phyloP scores from a whole-genome alignment of 176 grass and related monocot species.

The Raddia distichophylla region DNA sequence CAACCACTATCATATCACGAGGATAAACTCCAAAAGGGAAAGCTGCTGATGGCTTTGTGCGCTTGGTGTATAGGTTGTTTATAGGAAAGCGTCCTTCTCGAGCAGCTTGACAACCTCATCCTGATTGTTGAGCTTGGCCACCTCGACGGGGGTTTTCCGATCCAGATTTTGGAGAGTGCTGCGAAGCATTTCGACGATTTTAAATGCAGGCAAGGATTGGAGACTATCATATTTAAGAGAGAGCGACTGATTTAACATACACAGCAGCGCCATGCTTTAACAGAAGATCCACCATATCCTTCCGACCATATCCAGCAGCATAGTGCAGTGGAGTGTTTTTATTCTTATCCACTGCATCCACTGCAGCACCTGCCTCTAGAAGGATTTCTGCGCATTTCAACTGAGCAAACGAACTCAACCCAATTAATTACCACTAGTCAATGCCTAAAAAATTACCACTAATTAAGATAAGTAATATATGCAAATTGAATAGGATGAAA shows the following conservation, averaged over 20 bases:
- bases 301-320: slow-evolving; percentile 84
- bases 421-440: not conserved
- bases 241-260: slow-evolving; percentile 51
- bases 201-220: slow-evolving; percentile 17
- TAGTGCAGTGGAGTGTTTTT: slow-evolving; percentile 94
- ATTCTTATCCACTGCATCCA: slow-evolving; percentile 86
- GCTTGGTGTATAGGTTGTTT: not conserved
- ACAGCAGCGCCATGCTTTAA: slow-evolving; percentile 84
- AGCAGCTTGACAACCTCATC: slow-evolving; percentile 80
- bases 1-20: not conserved
- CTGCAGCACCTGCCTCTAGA: slow-evolving; percentile 68
- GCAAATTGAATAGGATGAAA: slow-evolving; percentile 6
- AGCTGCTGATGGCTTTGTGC: not conserved
- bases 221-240: not conserved
- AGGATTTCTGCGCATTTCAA: slow-evolving; percentile 74
- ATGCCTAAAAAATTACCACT: too few species aligned
- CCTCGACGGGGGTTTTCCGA: slow-evolving; percentile 84
- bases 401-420: slow-evolving; percentile 39
- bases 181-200: not conserved
- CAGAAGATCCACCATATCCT: slow-evolving; percentile 81
- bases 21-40: slow-evolving; percentile 3
- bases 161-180: slow-evolving; percentile 90
- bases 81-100: slow-evolving; percentile 88
- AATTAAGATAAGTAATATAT: slow-evolving; percentile 13
- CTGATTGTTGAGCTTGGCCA: slow-evolving; percentile 93